These are phyloP conservation scores for Sisymbrium altissimum DNA, from an alignment of 345 rosid species.

Conservation along the genomic window DNA sequence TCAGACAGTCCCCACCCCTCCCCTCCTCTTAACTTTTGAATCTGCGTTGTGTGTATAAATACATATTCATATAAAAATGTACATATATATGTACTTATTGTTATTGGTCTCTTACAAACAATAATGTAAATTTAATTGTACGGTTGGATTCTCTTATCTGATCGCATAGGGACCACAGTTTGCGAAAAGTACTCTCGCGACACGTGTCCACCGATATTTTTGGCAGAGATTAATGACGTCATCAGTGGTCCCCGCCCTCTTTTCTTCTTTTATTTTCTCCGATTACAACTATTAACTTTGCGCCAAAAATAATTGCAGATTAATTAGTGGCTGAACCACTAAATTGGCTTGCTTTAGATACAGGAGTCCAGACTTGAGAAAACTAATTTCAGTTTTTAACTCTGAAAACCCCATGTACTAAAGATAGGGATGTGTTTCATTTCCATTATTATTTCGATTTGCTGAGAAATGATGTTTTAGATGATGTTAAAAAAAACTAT, in stretches of 20 bases:
- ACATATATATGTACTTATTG: background rate
- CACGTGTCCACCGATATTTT: conserved; percentile 25
- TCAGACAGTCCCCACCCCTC: conserved; percentile 5
- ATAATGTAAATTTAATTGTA: conserved; percentile 1
- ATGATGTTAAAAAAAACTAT: background rate
- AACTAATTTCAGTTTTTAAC: too few relatives aligned
- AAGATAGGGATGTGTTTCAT: background rate
- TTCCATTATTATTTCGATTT: background rate
- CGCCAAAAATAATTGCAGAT: background rate
- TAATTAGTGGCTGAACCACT: background rate
- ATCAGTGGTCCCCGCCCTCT: conserved; percentile 10
- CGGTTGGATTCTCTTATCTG: conserved; percentile 17
- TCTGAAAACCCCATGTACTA: background rate
- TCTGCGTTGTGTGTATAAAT: background rate
- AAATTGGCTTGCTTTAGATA: background rate
- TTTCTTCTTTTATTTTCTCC: background rate
- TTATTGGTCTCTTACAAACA: conserved; percentile 3
- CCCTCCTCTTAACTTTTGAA: background rate
- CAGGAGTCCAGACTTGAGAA: too few relatives aligned
- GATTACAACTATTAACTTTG: background rate
- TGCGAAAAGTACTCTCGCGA: background rate
- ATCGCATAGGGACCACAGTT: conserved; percentile 33
- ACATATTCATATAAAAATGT: background rate
- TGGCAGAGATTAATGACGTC: conserved; percentile 10
- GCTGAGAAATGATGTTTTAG: background rate